A percentile compares a stretch with the other conserved stretches of the same genome.
Evolutionary conservation across 257 asterid species (phyloP).

Genomic region (Salvia rosmarinus): DNA sequence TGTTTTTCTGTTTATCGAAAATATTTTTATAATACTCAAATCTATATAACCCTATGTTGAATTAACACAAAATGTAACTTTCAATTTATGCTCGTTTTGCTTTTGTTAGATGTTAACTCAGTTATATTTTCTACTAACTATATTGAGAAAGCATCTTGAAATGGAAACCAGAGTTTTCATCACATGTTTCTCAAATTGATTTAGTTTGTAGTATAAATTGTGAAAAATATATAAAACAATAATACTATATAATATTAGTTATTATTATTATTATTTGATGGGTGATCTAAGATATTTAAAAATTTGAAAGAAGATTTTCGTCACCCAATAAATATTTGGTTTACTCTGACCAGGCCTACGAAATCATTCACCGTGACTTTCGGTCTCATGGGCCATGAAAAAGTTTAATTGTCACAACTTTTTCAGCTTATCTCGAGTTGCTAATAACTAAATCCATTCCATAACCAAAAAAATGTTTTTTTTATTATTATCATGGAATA

Average conservation of each 20-base stretch:
- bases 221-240: too few species aligned
- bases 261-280: not conserved
- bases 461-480: too few species aligned
- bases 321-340: not conserved
- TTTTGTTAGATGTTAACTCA: too few species aligned
- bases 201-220: not conserved
- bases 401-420: not conserved
- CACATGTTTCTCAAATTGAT: not conserved
- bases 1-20: not conserved
- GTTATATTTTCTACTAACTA: too few species aligned
- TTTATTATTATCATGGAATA: too few species aligned
- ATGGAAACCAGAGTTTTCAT: not conserved
- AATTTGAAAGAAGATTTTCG: not conserved
- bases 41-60: not conserved
- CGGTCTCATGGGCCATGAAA: constrained; percentile 31
- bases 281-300: not conserved
- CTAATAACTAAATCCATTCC: too few species aligned
- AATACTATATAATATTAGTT: too few species aligned
- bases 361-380: constrained; percentile 29
- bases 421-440: not conserved
- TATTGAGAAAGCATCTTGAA: too few species aligned
- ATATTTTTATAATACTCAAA: not conserved
- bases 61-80: not conserved
- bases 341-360: not conserved
- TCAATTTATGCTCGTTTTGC: too few species aligned